phyloP scores from a whole-genome alignment of 2,329 filamentous ascomycete species.

The Nemania sp. region DNA sequence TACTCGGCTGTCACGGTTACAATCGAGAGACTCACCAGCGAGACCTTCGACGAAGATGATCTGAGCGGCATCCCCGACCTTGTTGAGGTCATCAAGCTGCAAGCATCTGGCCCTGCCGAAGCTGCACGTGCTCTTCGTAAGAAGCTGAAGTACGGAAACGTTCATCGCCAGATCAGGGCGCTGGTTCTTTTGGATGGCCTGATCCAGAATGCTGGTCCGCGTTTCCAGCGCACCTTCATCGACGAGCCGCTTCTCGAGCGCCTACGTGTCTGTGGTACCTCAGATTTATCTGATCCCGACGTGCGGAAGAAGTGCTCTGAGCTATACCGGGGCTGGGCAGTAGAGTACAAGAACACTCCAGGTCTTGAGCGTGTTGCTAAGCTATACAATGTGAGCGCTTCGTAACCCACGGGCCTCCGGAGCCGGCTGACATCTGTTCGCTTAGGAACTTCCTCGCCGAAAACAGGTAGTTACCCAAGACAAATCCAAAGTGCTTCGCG shows the following conservation, averaged over 20 bases:
- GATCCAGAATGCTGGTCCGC: constrained; percentile 88
- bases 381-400: constrained; percentile 64
- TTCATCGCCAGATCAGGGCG: constrained; percentile 89
- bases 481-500: constrained; percentile 79
- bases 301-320: constrained; percentile 88
- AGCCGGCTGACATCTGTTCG: constrained; percentile 26
- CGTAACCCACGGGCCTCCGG: not conserved
- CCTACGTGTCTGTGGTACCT: constrained; percentile 82
- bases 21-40: constrained; percentile 86
- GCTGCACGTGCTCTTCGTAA: constrained; percentile 91
- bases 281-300: constrained; percentile 78
- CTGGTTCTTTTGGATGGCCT: constrained; percentile 88
- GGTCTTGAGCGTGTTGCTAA: constrained; percentile 80
- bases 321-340: constrained; percentile 84
- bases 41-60: constrained; percentile 88
- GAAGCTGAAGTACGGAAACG: constrained; percentile 96
- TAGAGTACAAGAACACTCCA: constrained; percentile 76
- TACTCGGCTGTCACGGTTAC: constrained; percentile 93
- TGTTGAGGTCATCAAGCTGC: constrained; percentile 90
- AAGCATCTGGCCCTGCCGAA: constrained; percentile 83
- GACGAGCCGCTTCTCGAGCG: constrained; percentile 93
- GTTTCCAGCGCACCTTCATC: constrained; percentile 84
- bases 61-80: constrained; percentile 89
- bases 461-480: constrained; percentile 77
- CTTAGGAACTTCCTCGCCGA: constrained; percentile 63